Percentiles rank a stretch among this genome's conserved stretches.
Conservation (phyloP, 2,329 filamentous ascomycete species). For the Biscogniauxia mediterranea region DNA sequence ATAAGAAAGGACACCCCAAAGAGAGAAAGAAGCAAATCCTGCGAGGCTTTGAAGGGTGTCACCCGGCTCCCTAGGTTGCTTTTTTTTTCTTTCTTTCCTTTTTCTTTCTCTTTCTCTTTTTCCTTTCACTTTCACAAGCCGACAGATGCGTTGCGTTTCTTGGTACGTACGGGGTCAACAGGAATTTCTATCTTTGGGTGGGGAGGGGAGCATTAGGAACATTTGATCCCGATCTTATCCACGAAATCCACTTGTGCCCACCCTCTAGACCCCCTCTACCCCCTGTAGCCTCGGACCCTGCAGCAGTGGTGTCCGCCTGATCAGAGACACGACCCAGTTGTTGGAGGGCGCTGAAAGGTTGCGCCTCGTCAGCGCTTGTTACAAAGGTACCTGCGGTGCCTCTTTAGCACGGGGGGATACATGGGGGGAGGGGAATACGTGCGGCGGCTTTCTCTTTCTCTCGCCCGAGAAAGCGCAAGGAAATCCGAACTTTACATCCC, state of each 20-base stretch:
- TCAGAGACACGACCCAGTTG: background rate
- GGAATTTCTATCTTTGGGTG: background rate
- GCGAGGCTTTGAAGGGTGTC: background rate
- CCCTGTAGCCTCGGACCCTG: background rate
- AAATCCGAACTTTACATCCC: too few relatives aligned
- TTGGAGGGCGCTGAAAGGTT: background rate
- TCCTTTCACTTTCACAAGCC: background rate
- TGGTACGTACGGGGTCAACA: background rate
- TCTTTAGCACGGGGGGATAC: background rate
- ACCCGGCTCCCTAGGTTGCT: background rate
- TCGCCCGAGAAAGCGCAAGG: too few relatives aligned
- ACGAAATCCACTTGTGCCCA: background rate
- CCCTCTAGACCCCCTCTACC: background rate
- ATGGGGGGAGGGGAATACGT: background rate
- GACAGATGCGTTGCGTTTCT: background rate
- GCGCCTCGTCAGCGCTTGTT: background rate
- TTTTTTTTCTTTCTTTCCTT: too few relatives aligned
- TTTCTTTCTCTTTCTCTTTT: too few relatives aligned
- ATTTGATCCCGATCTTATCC: background rate
- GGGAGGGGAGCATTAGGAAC: background rate
- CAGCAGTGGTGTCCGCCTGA: background rate
- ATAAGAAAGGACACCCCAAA: too few relatives aligned
- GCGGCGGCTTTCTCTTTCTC: background rate
- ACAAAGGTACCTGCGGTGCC: background rate
- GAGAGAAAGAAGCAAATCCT: background rate